Evolutionary conservation across 2,329 filamentous ascomycete species (phyloP), one percentile per base, ranked within the genome.

Genomic region (Graphiopsis chlorocephala): DNA sequence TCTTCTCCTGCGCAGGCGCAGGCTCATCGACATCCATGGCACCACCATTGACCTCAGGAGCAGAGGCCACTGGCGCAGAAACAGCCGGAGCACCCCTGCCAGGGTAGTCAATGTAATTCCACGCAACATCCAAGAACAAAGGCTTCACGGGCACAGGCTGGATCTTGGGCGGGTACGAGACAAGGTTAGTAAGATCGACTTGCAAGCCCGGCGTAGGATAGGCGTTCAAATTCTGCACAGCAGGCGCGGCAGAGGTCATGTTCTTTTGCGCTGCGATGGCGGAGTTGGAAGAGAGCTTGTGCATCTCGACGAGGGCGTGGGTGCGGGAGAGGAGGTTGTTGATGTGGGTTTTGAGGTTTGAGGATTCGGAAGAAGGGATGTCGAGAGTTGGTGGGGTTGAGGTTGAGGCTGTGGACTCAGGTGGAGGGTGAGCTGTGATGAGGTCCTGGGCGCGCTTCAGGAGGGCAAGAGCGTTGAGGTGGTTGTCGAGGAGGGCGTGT

Each of bases 61-160:
- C 61, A 52, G 61, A 66, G 56, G 68, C 66, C 59, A 69, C 69
- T 66, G 72, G 70, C 26, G 33, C 48, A 12, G 66, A 68, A 6
- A 67, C 69, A 17, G 33, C 33, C 3, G 31, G 20, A n/a, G 11
- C 20, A 2, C 35, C 35, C 63, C 87, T 87, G 35, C 88, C 88
- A 0, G 93, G 93, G 74, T 99, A 99, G 57, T 92, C 88, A 67
- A 99, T 93, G 76, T 97, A 98, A 76, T 98, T 98, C 91, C 92
- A 99, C 11, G 95, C 95, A 8, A 97, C 90, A 74, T 99, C 95
- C 65, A 98, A 86, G 83, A 98, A 98, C 35, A 98, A 84, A 29
- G 95, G 95, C 81, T 99, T 99, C 61, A 97, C 90, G 0, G 95
- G 93, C 45, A 98, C 87, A 1, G 90, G 85, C 67, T 91, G 87